Conservation (phyloP, 345 rosid species). For the Rhodamnia rubescens region DNA sequence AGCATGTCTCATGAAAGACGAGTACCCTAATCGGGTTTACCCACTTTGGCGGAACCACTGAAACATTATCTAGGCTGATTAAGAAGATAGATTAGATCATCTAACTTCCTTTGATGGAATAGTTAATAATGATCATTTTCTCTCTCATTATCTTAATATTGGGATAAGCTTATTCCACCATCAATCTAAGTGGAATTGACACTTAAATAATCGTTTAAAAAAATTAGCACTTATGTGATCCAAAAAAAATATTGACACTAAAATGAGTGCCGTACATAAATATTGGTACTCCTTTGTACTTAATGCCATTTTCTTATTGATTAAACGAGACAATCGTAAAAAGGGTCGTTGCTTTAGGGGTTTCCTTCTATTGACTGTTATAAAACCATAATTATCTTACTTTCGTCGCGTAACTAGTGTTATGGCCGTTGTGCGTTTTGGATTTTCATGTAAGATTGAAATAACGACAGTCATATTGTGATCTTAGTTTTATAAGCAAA, state of each 20-base stretch:
- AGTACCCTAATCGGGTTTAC: background rate
- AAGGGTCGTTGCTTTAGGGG: background rate
- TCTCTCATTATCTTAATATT: too few species aligned
- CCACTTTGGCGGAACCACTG: background rate
- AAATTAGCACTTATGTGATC: too few species aligned
- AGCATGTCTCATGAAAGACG: background rate
- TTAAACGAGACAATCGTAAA: background rate
- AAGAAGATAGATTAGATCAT: background rate
- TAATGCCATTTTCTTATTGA: too few species aligned
- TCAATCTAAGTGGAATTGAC: too few species aligned
- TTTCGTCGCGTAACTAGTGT: background rate
- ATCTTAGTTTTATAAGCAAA: background rate
- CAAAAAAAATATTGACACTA: too few species aligned
- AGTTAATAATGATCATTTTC: background rate
- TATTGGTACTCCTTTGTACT: too few species aligned
- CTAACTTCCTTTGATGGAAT: background rate
- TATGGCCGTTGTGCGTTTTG: background rate
- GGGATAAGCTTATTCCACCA: too few species aligned
- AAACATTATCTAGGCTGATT: background rate
- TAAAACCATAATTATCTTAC: background rate
- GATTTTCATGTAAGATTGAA: background rate
- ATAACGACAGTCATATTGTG: background rate
- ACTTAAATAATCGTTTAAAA: too few species aligned
- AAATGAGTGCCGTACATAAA: too few species aligned
- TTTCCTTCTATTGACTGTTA: background rate